Evolutionary conservation across 176 grass and related monocot species (phyloP).

Genomic region (Calamus simplicifolius): DNA sequence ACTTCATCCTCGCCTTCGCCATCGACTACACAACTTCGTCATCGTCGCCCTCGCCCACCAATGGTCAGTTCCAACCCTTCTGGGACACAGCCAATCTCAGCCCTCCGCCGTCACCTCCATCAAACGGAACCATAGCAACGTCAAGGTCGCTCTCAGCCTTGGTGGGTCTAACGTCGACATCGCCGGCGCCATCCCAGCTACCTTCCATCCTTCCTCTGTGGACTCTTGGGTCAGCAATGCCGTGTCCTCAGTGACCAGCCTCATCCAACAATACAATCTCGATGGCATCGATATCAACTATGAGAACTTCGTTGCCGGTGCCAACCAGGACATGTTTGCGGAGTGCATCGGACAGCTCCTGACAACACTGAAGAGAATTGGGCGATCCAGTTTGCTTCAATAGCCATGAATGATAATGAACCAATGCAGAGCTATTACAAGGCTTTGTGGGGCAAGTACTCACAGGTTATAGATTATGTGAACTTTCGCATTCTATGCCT

Average conservation of each 20-base stretch:
- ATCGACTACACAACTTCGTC: slow-evolving; percentile 59
- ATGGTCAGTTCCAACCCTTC: slow-evolving; percentile 63
- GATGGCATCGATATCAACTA: slow-evolving; percentile 2
- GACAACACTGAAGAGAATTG: slow-evolving; percentile 1
- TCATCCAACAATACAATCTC: not conserved
- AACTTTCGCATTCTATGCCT: slow-evolving; percentile 12
- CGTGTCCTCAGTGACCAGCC: not conserved
- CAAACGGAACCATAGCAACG: not conserved
- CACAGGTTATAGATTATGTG: not conserved
- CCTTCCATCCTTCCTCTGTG: not conserved
- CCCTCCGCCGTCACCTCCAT: slow-evolving; percentile 12
- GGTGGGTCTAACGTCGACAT: slow-evolving; percentile 36
- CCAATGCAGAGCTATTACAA: not conserved
- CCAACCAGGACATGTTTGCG: not conserved
- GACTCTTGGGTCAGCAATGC: not conserved
- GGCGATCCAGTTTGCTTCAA: not conserved
- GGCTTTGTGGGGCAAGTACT: not conserved
- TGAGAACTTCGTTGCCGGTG: not conserved
- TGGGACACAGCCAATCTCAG: slow-evolving; percentile 52
- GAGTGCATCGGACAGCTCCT: slow-evolving; percentile 6
- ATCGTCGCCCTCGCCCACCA: slow-evolving; percentile 35
- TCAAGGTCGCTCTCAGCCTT: not conserved
- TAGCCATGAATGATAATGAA: not conserved
- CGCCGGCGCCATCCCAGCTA: not conserved
- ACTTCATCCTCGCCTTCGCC: slow-evolving; percentile 64